These are phyloP conservation scores for Psophocarpus tetragonolobus DNA, from an alignment of 306 rosid species.

Conservation along the genomic window DNA sequence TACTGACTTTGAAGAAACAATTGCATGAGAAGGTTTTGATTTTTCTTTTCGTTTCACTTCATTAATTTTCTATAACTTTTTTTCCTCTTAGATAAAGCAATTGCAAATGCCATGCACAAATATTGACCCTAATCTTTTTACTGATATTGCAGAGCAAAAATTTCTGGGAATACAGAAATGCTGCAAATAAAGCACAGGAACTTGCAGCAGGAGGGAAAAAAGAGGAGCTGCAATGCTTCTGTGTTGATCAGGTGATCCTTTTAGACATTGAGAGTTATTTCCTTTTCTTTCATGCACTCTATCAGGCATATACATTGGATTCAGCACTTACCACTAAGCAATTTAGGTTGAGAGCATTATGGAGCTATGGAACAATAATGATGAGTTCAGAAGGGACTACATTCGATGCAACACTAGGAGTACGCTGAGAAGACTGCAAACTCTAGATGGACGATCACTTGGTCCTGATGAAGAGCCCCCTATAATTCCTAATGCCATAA, in stretches of 20 bases:
- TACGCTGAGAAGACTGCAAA: constrained; percentile 76
- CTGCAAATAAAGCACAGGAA: constrained; percentile 45
- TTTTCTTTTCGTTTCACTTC: not conserved
- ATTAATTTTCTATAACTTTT: not conserved
- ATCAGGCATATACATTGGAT: constrained; percentile 18
- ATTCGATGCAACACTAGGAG: constrained; percentile 75
- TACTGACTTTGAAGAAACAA: constrained; percentile 61
- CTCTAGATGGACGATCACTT: constrained; percentile 76
- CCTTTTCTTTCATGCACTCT: constrained; percentile 13
- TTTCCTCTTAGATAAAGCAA: not conserved
- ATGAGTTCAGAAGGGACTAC: constrained; percentile 73
- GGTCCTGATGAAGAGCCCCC: constrained; percentile 90
- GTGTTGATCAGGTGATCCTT: constrained; percentile 66
- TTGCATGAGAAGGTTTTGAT: constrained; percentile 63
- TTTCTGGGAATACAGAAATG: constrained; percentile 64
- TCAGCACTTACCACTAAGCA: constrained; percentile 27
- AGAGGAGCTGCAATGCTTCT: constrained; percentile 61
- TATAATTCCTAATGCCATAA: constrained; percentile 40
- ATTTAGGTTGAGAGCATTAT: constrained; percentile 64
- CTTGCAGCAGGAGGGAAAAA: constrained; percentile 54
- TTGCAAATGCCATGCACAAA: constrained; percentile 18
- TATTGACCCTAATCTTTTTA: constrained; percentile 29
- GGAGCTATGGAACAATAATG: constrained; percentile 67
- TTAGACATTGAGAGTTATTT: constrained; percentile 14
- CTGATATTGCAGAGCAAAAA: constrained; percentile 59